Conservation (phyloP, 352 stramenopile species). For the Pythium dissimile region DNA sequence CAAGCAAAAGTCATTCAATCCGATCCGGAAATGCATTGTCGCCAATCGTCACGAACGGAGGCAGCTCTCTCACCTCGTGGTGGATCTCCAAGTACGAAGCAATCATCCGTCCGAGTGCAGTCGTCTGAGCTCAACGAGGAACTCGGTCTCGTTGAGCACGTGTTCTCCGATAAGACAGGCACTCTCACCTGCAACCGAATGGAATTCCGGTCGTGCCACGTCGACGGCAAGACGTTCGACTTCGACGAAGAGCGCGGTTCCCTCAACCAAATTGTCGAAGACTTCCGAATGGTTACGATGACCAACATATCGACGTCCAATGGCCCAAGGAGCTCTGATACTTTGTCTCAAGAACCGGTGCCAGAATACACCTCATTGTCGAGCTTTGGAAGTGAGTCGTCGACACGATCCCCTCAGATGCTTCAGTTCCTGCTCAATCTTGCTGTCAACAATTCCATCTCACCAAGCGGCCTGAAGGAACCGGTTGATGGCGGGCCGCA, state of each 20-base stretch:
- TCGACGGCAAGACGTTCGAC: slow-evolving; percentile 71
- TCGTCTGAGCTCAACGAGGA: slow-evolving; percentile 89
- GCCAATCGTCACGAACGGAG: slow-evolving; percentile 15
- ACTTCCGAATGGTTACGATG: too few species aligned
- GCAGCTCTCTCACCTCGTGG: too few species aligned
- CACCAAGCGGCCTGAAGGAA: not conserved
- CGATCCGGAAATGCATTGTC: slow-evolving; percentile 56
- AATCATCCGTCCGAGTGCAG: slow-evolving; percentile 6
- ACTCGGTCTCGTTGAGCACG: slow-evolving; percentile 93
- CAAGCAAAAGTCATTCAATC: slow-evolving; percentile 68
- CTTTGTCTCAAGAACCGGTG: too few species aligned
- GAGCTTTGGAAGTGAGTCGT: too few species aligned
- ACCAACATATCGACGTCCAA: too few species aligned
- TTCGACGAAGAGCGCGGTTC: slow-evolving; percentile 29
- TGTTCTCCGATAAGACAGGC: slow-evolving; percentile 95
- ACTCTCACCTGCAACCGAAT: slow-evolving; percentile 93
- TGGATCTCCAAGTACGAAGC: slow-evolving; percentile 2
- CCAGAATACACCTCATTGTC: too few species aligned
- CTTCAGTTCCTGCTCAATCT: slow-evolving; percentile 47
- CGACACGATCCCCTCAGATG: not conserved
- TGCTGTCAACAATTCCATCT: slow-evolving; percentile 58
- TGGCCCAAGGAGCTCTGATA: too few species aligned
- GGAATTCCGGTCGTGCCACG: slow-evolving; percentile 91
- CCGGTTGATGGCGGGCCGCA: not conserved
- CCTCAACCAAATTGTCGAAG: slow-evolving; percentile 8